These are phyloP conservation scores for Exophiala sp. DNA, from an alignment of 2,329 filamentous ascomycete species.

Conservation along the genomic window DNA sequence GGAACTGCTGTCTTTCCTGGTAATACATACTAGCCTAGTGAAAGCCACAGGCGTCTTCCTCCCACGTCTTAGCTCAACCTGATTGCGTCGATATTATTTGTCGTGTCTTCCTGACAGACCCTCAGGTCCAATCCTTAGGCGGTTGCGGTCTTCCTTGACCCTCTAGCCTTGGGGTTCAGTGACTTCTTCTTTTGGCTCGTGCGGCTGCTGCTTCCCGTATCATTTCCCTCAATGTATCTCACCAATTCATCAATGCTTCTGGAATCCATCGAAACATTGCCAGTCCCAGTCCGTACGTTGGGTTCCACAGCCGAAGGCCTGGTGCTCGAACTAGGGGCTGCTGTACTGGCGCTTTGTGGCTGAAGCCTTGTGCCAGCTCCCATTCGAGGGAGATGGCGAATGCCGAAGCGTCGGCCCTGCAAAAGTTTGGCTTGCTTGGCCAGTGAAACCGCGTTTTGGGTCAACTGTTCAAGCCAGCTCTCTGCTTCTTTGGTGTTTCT, in stretches of 20 bases:
- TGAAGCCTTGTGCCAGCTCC: conserved; percentile 42
- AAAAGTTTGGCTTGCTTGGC: conserved; percentile 89
- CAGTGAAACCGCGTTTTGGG: conserved; percentile 88
- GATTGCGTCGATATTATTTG: neutral
- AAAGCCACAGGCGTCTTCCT: neutral
- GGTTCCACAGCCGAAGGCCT: conserved; percentile 25
- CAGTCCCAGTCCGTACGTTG: conserved; percentile 26
- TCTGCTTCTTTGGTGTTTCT: conserved; percentile 98
- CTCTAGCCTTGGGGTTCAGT: conserved; percentile 27
- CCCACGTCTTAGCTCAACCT: neutral
- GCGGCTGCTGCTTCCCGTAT: conserved; percentile 36
- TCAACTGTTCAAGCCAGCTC: conserved; percentile 92
- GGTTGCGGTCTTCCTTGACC: conserved; percentile 16
- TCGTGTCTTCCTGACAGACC: neutral
- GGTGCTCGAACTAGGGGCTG: conserved; percentile 44
- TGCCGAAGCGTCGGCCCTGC: conserved; percentile 64
- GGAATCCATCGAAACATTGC: conserved; percentile 55
- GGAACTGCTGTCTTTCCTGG: neutral
- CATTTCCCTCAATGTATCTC: conserved; percentile 81
- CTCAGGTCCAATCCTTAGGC: conserved; percentile 1
- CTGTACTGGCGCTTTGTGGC: conserved; percentile 35
- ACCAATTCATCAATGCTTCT: conserved; percentile 89
- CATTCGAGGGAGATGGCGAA: conserved; percentile 57
- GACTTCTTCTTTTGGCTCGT: conserved; percentile 41
- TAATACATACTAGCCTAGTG: neutral